Base-by-base conservation (phyloP, 495 filamentous ascomycete genomes). In the Penicillium herquei region DNA sequence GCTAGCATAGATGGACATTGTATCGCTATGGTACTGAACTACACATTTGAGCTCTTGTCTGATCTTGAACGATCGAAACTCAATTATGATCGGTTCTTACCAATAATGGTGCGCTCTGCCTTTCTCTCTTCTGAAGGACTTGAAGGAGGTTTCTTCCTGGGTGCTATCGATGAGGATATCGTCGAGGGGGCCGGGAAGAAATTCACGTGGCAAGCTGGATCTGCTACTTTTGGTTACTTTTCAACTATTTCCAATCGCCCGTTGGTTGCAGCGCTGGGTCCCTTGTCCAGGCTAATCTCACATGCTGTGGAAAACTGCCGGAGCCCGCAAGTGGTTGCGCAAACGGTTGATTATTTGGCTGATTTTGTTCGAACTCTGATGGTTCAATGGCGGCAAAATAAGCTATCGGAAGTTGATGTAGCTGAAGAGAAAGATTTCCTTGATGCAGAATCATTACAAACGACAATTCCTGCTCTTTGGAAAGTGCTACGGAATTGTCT, bases 301-400 rank as follows among this genome's bases (percentile, higher is more conserved):
- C 86, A 91, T 69, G 78, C 87, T 11, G 74, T 93, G 41, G 85
- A 90, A 63, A 79, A 88, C 55, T 81, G 83, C 3, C 73, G 68
- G 2, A 78, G 91, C 58, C 68, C 85, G 0, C 70, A 71, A 50
- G 69, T 86, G 0, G 77, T 96, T 11, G 75, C 88, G 39, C 80
- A 77, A 34, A 78, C 84, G 21, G 76, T 94, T n/a, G 87, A 91
- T 56, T 81, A 88, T 52, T 65, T 97, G 26, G 73, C 84, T 6
- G 77, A 74, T 10, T 96, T 98, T 62, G 80, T 87, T 7, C 78
- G 83, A 30, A 86, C 79, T 3, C 63, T 98, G 18, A 75, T 86
- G 48, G 78, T 85, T n/a, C 86, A 90, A 63, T 98, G 94, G 94
- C 82, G 86, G 48, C 82, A 84, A 56, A 94, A 86, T 67, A 90